A percentile compares a stretch with the other conserved stretches of the same genome.
Conservation (phyloP, 1,284 basidiomycete genomes). For the Heterobasidion annosum region DNA sequence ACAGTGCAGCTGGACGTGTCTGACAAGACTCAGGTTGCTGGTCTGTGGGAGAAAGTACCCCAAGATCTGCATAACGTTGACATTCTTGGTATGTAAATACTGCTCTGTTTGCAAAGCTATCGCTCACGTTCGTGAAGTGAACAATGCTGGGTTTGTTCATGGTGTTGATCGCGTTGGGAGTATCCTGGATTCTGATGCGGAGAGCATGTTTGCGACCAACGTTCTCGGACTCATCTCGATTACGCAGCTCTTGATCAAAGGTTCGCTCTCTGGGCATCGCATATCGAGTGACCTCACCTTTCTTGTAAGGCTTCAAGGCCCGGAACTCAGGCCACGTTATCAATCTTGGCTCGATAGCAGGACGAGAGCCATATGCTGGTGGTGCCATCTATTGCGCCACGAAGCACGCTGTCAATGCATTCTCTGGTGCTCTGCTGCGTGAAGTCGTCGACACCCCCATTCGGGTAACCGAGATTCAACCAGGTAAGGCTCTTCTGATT, state of each 20-base stretch:
- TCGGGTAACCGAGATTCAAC: conserved; percentile 86
- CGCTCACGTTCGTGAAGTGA: conserved; percentile 39
- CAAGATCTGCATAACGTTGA: conserved; percentile 60
- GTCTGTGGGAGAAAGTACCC: conserved; percentile 63
- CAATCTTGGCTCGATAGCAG: conserved; percentile 91
- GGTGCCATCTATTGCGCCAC: conserved; percentile 80
- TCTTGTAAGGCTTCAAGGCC: conserved; percentile 73
- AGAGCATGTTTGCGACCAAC: conserved; percentile 90
- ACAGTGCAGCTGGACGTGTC: conserved; percentile 67
- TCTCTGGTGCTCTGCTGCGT: conserved; percentile 74
- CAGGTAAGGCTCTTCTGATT: conserved; percentile 40
- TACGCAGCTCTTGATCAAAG: conserved; percentile 71
- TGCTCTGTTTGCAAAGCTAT: not conserved
- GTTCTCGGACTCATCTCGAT: conserved; percentile 83
- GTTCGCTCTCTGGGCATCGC: conserved; percentile 24
- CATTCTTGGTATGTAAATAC: conserved; percentile 49
- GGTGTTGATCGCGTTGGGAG: conserved; percentile 80
- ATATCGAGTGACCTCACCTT: not conserved
- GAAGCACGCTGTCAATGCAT: conserved; percentile 86
- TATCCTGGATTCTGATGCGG: conserved; percentile 68
- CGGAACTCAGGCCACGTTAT: conserved; percentile 88
- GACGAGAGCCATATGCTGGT: conserved; percentile 85
- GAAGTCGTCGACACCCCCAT: conserved; percentile 90
- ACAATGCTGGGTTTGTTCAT: conserved; percentile 83
- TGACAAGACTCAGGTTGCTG: conserved; percentile 59